Evolutionary conservation across 805 yeast species (phyloP).

Genomic region (Schizosaccharomyces japonicus): DNA sequence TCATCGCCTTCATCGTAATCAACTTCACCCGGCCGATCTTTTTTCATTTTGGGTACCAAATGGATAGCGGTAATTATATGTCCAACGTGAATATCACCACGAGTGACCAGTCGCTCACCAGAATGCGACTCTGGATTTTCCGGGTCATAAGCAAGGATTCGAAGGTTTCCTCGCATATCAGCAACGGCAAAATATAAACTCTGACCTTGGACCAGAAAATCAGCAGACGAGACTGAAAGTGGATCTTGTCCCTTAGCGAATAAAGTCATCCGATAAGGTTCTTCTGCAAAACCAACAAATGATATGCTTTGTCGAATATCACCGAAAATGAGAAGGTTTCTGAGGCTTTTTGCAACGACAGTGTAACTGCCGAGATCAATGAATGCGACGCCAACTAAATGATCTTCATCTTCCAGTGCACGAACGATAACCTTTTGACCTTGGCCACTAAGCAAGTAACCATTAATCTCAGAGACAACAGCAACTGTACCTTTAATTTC

Average conservation of each 20-base stretch:
- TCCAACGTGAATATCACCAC: slow-evolving; percentile 48
- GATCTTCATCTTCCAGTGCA: slow-evolving; percentile 63
- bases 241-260: slow-evolving; percentile 50
- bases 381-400: slow-evolving; percentile 82
- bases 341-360: slow-evolving; percentile 57
- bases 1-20: slow-evolving; percentile 11
- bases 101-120: slow-evolving; percentile 51
- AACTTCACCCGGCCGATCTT: neutral
- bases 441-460: slow-evolving; percentile 60
- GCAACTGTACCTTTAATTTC: slow-evolving; percentile 66
- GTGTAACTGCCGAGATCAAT: slow-evolving; percentile 63
- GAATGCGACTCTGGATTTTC: slow-evolving; percentile 53
- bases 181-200: slow-evolving; percentile 43
- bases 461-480: slow-evolving; percentile 53
- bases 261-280: slow-evolving; percentile 66
- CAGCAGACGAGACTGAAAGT: slow-evolving; percentile 45
- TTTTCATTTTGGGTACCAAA: slow-evolving; percentile 13
- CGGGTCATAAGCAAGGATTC: slow-evolving; percentile 68
- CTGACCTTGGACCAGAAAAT: slow-evolving; percentile 48
- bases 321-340: slow-evolving; percentile 58
- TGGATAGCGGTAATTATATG: slow-evolving; percentile 18
- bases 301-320: slow-evolving; percentile 58
- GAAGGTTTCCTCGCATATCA: slow-evolving; percentile 43
- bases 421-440: slow-evolving; percentile 53
- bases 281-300: slow-evolving; percentile 77